These are phyloP conservation scores for Somion occarium DNA, from an alignment of 1,284 basidiomycete species.

Conservation along the genomic window DNA sequence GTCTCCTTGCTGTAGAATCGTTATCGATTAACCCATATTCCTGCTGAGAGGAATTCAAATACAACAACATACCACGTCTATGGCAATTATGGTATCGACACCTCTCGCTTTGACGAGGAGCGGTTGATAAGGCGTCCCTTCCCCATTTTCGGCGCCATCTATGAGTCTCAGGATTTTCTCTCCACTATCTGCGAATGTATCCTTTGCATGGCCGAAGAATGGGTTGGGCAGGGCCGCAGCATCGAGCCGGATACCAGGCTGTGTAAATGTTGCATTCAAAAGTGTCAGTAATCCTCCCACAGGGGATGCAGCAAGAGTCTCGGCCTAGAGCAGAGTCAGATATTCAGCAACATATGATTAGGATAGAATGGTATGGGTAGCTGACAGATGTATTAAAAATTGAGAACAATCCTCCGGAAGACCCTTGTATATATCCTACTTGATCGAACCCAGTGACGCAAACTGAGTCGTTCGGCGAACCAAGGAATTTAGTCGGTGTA, in stretches of 20 bases:
- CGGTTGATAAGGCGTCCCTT: constrained; percentile 47
- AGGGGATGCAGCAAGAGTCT: constrained; percentile 17
- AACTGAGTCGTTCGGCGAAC: constrained; percentile 37
- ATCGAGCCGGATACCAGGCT: constrained; percentile 23
- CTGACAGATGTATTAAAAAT: constrained; percentile 30
- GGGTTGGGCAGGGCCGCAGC: constrained; percentile 34
- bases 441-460: constrained; percentile 50
- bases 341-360: background rate
- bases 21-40: background rate
- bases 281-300: constrained; percentile 22
- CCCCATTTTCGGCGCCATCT: constrained; percentile 39
- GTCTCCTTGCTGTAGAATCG: constrained; percentile 24
- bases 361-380: background rate
- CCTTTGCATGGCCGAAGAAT: too few species aligned
- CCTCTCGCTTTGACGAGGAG: constrained; percentile 46
- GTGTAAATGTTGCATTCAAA: constrained; percentile 22
- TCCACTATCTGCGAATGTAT: too few species aligned
- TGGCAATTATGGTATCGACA: constrained; percentile 48
- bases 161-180: constrained; percentile 34
- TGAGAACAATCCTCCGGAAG: constrained; percentile 40
- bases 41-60: background rate
- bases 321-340: constrained; percentile 9
- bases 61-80: constrained; percentile 41
- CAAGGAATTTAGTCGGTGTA: constrained; percentile 36
- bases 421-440: constrained; percentile 33